Evolutionary conservation across 805 yeast species (phyloP).

Genomic region (Yarrowia bubula): DNA sequence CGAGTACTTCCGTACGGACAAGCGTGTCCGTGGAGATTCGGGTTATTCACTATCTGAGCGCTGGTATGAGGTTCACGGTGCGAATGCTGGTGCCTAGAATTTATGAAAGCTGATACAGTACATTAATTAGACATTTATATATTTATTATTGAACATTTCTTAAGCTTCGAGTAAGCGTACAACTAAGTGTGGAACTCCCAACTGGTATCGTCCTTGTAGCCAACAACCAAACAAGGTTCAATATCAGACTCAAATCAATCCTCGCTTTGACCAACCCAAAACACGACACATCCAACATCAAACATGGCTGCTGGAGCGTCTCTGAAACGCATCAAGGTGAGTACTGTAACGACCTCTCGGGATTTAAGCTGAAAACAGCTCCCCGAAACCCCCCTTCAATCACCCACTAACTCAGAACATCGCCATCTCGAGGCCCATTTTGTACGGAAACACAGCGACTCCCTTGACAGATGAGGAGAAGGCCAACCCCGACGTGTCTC

Average conservation of each 20-base stretch:
- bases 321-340: slow-evolving; percentile 19
- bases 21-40: neutral
- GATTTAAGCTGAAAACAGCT: too few species aligned
- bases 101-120: too few species aligned
- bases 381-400: too few species aligned
- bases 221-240: slow-evolving; percentile 7
- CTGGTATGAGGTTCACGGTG: slow-evolving; percentile 13
- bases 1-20: neutral
- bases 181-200: too few species aligned
- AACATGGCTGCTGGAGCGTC: slow-evolving; percentile 19
- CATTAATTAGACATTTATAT: neutral
- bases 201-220: too few species aligned
- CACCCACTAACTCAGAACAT: slow-evolving; percentile 44
- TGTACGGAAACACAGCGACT: slow-evolving; percentile 77
- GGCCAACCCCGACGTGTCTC: slow-evolving; percentile 59
- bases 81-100: neutral
- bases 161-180: too few species aligned
- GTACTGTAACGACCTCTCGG: neutral
- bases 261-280: slow-evolving; percentile 2
- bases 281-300: neutral
- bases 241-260: slow-evolving; percentile 3
- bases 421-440: slow-evolving; percentile 71
- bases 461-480: slow-evolving; percentile 56
- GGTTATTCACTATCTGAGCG: neutral
- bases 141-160: neutral